Evolutionary conservation across 2,329 filamentous ascomycete species (phyloP).

Genomic region (Fusarium penzigii): DNA sequence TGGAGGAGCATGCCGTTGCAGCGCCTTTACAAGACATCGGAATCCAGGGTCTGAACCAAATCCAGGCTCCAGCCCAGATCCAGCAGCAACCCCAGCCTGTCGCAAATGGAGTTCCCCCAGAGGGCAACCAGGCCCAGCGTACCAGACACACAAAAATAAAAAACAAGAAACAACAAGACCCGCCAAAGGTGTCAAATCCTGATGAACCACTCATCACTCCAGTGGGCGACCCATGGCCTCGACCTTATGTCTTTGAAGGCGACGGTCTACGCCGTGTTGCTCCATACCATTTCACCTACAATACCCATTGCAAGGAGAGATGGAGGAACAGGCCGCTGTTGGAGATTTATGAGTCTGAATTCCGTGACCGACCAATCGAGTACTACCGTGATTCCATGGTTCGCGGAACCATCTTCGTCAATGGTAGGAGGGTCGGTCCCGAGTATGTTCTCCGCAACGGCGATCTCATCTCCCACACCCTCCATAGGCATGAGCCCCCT

Average conservation of each 20-base stretch:
- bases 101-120: conserved; percentile 5
- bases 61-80: conserved; percentile 3
- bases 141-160: conserved; percentile 16
- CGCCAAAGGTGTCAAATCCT: conserved; percentile 19
- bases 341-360: conserved; percentile 89
- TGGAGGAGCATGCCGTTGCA: conserved; percentile 15
- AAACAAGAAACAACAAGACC: conserved; percentile 15
- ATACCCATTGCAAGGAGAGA: conserved; percentile 90
- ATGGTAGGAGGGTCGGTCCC: conserved; percentile 69
- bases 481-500: conserved; percentile 94
- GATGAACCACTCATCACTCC: conserved; percentile 35
- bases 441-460: conserved; percentile 81
- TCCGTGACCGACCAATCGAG: conserved; percentile 79
- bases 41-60: conserved; percentile 8
- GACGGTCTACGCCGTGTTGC: conserved; percentile 76
- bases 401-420: conserved; percentile 75
- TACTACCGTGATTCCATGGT: conserved; percentile 90
- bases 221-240: conserved; percentile 46
- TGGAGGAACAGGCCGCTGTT: conserved; percentile 82
- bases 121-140: conserved; percentile 2
- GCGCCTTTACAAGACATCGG: conserved; percentile 19
- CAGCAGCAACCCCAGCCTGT: conserved; percentile 9
- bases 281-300: conserved; percentile 93
- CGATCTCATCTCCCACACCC: conserved; percentile 86
- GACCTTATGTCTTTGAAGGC: conserved; percentile 78